Conservation (phyloP, 2,329 filamentous ascomycete genomes). For the Aspergillus ruber region DNA sequence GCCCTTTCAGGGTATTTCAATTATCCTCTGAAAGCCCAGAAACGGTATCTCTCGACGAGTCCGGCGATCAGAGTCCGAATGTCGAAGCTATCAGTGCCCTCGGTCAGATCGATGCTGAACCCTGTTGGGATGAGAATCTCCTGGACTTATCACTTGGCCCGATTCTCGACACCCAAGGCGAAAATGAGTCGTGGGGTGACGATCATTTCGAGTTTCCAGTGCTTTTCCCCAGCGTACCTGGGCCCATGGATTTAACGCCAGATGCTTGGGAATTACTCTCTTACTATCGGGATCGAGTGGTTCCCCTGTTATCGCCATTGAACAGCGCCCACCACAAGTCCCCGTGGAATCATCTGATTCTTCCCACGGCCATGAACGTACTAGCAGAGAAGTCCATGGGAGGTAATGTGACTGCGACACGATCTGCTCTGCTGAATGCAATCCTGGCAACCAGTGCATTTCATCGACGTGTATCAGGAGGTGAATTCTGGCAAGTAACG, state of each 20-base stretch:
- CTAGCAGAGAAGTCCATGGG: constrained; percentile 40
- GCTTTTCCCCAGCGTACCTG: no score
- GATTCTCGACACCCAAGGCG: no score
- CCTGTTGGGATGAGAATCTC: no score
- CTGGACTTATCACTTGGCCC: no score
- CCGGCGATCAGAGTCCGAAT: no score
- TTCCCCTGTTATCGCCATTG: constrained; percentile 21
- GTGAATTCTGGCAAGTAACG: constrained; percentile 28
- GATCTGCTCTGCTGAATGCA: constrained; percentile 36
- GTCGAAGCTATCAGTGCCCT: no score
- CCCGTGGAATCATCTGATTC: constrained; percentile 40
- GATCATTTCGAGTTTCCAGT: no score
- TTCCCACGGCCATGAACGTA: constrained; percentile 37
- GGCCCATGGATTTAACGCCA: constrained; percentile 10
- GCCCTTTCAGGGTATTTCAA: no score
- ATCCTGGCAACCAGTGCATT: constrained; percentile 41
- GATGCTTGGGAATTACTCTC: constrained; percentile 35
- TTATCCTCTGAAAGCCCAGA: no score
- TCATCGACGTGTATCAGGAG: constrained; percentile 25
- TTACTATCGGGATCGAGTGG: constrained; percentile 32
- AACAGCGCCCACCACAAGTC: constrained; percentile 29
- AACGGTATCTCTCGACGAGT: no score
- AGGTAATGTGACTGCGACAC: constrained; percentile 33
- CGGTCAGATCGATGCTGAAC: no score
- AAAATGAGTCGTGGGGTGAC: no score